Evolutionary conservation across 2,329 filamentous ascomycete species (phyloP).

Genomic region (Claviceps africana): DNA sequence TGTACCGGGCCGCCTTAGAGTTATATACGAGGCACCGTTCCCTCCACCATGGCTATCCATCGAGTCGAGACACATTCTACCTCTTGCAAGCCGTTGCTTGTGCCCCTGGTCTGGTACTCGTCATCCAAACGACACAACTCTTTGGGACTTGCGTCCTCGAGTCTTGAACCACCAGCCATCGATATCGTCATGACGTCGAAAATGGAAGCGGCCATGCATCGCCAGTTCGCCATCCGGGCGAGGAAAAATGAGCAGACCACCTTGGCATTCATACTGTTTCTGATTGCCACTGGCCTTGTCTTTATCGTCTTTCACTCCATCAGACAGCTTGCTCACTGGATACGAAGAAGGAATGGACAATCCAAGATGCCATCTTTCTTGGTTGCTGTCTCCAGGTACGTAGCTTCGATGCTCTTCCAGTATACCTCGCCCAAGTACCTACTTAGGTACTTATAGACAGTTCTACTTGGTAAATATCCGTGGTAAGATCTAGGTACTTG

Average conservation of each 20-base stretch:
- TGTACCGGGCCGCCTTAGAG: not conserved
- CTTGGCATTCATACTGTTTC: conserved; percentile 4
- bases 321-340: conserved; percentile 1
- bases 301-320: conserved; percentile 4
- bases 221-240: conserved; percentile 1
- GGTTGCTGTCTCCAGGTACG: conserved; percentile 3
- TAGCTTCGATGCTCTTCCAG: not conserved
- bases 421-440: too few relatives aligned
- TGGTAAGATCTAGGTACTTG: not conserved
- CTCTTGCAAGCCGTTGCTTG: too few relatives aligned
- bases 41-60: not conserved
- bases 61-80: not conserved
- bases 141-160: not conserved
- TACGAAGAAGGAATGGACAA: not conserved
- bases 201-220: not conserved
- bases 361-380: not conserved
- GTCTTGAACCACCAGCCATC: not conserved
- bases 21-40: not conserved
- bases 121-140: not conserved
- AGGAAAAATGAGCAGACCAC: conserved; percentile 4
- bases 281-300: conserved; percentile 3
- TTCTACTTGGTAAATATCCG: not conserved
- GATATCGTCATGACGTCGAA: not conserved
- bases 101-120: not conserved
- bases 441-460: too few relatives aligned